Percentiles rank a stretch among this genome's conserved stretches.
Evolutionary conservation across 495 filamentous ascomycete genomes (phyloP).

Genomic region (Thermochaetoides thermophila): DNA sequence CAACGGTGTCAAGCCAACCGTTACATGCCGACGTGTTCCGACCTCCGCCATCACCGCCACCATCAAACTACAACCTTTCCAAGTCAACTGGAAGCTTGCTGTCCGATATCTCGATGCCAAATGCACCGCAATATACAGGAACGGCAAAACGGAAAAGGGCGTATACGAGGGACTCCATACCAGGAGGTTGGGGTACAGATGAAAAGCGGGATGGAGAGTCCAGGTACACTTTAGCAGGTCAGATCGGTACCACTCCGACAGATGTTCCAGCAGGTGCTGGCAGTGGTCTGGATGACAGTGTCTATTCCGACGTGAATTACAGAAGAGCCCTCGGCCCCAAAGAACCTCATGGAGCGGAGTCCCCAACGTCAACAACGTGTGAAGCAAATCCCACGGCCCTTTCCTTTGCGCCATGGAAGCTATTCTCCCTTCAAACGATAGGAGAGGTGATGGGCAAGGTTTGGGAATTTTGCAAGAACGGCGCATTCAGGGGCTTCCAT

Average conservation of each 20-base stretch:
- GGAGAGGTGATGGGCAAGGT: constrained; percentile 58
- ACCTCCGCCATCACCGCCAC: constrained; percentile 47
- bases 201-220: constrained; percentile 12
- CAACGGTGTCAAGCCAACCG: constrained; percentile 23
- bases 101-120: constrained; percentile 24
- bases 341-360: constrained; percentile 4
- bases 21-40: constrained; percentile 48
- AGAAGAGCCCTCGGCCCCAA: constrained; percentile 31
- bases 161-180: constrained; percentile 20
- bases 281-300: constrained; percentile 34
- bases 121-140: constrained; percentile 5
- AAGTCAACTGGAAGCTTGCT: constrained; percentile 40
- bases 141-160: constrained; percentile 28
- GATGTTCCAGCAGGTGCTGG: constrained; percentile 30
- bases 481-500: constrained; percentile 68
- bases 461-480: constrained; percentile 63
- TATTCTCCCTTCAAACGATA: constrained; percentile 27
- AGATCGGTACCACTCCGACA: constrained; percentile 43
- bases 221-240: constrained; percentile 41
- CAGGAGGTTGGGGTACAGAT: constrained; percentile 17
- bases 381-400: not conserved
- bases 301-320: constrained; percentile 42
- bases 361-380: not conserved
- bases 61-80: constrained; percentile 42
- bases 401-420: constrained; percentile 27